Base-by-base conservation (phyloP, 768 basidiomycete species). In the Gelatoporia subvermispora region DNA sequence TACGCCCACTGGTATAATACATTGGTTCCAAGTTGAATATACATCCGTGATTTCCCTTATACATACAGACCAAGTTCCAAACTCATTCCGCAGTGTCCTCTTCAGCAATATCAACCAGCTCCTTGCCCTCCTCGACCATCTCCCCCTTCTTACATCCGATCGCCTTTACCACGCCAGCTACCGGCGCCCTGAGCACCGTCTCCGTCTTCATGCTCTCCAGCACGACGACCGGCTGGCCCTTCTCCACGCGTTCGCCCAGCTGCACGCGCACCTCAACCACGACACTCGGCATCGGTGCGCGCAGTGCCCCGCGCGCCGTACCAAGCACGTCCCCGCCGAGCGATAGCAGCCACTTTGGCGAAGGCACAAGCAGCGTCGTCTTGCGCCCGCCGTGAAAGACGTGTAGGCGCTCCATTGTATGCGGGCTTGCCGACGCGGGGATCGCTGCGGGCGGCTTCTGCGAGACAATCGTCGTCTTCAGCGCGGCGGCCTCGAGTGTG, bases 181-280 rank as follows among this genome's bases (percentile, higher is more conserved):
- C 71, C 50, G 82, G 76, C 13, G 90, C 82, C 46, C 91, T 74
- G 54, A 96, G 65, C 36, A 91, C 87, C 35, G 88, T 94, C 69
- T 95, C 93, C 54, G 93, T 96, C 79, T 97, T 97, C 93, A 96
- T 97, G 61, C 93, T 95, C 70, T 95, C 93, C 60, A 95, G 68
- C 4, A 94, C 81, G 24, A 93, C 82, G 8, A 92, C 75, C 8
- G 79, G 79, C 60, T 93, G 87, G 0, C 90, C 91, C 60, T 78
- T 83, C 67, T 85, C 82, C 35, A 96, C 88, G 13, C 66, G 71
- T 44, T 94, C 86, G 3, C 93, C 93, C 1, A 78, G 71, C 50
- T 74, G 75, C 28, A 94, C 93, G 16, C 76, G 77, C 43, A 96
- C 85, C 47, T 95, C 91, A 3, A 96, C 93, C 2, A 96, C 85